These are phyloP conservation scores for Phaeosphaeria sp. DNA, from an alignment of 2,329 filamentous ascomycete genomes.

Conservation along the genomic window DNA sequence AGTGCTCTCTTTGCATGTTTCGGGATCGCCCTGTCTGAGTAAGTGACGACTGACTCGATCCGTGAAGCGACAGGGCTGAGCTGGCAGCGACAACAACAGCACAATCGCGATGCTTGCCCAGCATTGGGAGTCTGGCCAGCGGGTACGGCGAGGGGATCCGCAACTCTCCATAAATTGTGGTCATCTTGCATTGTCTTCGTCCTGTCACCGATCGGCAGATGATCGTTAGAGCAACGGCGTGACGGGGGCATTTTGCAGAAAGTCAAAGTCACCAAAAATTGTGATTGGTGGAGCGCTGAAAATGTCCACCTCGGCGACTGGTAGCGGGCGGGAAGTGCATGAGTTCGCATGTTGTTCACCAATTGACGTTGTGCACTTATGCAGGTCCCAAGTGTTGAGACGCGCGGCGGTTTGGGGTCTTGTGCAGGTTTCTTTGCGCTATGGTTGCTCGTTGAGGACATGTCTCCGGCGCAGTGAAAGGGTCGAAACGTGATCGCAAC, in stretches of 20 bases:
- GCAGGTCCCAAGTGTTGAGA: slow-evolving; percentile 11
- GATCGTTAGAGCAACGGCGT: not conserved
- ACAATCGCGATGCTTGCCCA: too few relatives aligned
- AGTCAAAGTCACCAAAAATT: not conserved
- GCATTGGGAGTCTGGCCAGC: not conserved
- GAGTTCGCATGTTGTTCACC: slow-evolving; percentile 3
- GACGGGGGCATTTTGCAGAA: not conserved
- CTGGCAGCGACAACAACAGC: not conserved
- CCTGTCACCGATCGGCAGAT: not conserved
- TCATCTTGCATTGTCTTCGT: not conserved
- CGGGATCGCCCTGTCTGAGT: not conserved
- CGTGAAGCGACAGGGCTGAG: not conserved
- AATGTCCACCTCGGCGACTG: slow-evolving; percentile 1
- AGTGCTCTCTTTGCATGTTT: not conserved
- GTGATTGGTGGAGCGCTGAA: not conserved
- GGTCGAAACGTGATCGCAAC: not conserved
- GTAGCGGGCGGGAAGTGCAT: not conserved
- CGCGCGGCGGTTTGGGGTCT: slow-evolving; percentile 4
- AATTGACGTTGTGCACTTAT: slow-evolving; percentile 8
- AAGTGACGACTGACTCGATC: not conserved
- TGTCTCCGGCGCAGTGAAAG: not conserved
- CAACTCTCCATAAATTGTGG: not conserved
- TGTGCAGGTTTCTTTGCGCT: not conserved
- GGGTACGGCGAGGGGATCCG: not conserved
- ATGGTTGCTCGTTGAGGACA: not conserved